Evolutionary conservation across 179 eudicot genomes (phyloP), one percentile per base, ranked within the genome.

Genomic region (Amaranthus tricolor): DNA sequence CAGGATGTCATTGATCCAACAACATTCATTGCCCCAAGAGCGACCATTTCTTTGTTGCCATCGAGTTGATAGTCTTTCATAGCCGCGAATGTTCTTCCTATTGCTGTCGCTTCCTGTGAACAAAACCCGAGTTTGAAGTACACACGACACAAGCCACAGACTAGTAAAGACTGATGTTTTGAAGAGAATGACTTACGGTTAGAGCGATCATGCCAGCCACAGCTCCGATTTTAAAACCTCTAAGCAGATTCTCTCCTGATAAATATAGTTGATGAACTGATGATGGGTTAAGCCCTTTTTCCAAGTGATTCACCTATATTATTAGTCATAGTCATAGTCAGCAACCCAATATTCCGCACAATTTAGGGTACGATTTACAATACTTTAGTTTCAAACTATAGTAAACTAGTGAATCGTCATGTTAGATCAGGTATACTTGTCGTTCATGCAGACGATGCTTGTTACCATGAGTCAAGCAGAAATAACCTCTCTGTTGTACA

Each of bases 1-100:
- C 98, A 93, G 53, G 97, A 91, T 64, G 97, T 89, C 88, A 91
- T 81, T 47, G 98, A 93, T 48, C 98, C 98, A 54, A 88, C 74
- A 6, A 93, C 75, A 51, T 93, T 93, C 98, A 93, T 91, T 4
- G 87, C 69, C 53, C 98, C 98, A 73, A 93, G 73, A 10, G 98
- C 98, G 0, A 93, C 87, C 98, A 93, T 93, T 76, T 93, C 98
- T 82, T 91, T 91, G 83, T 93, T 93, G 9, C 98, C 98, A 82
- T 93, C 97, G 31, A 93, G 20, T 58, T 85, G 89, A 75, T 93
- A 93, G 82, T 90, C 98, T 63, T 91, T 93, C 89, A 89, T 79
- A 1, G 91, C 85, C 12, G 98, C 98, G 82, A 93, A 93, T 47
- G 98, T 90, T 80, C 98, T 83, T 62, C 91, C 98, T 54, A 93